These are phyloP conservation scores for Neonectria hederae DNA, from an alignment of 2,329 filamentous ascomycete species.

Conservation along the genomic window DNA sequence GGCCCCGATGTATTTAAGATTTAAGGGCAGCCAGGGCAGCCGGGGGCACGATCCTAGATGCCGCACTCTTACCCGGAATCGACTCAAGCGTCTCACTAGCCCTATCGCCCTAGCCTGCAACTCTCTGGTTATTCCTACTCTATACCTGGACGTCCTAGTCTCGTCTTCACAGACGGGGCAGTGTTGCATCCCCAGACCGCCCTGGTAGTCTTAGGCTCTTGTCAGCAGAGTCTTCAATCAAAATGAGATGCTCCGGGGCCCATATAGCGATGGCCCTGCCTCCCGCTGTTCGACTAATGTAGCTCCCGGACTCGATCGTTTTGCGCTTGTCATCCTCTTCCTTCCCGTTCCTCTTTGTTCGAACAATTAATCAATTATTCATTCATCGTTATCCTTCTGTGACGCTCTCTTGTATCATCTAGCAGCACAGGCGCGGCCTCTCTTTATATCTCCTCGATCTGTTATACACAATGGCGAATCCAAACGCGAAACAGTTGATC, in stretches of 20 bases:
- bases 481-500: conserved; percentile 31
- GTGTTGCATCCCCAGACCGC: not conserved
- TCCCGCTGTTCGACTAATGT: not conserved
- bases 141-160: not conserved
- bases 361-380: not conserved
- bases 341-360: not conserved
- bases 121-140: not conserved
- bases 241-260: not conserved
- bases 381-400: not conserved
- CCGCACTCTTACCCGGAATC: not conserved
- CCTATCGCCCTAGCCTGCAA: not conserved
- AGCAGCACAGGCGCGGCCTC: not conserved
- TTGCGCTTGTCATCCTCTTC: not conserved
- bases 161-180: not conserved
- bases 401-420: not conserved
- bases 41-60: conserved; percentile 12
- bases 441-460: not conserved
- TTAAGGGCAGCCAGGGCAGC: conserved; percentile 15
- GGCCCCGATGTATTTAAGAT: conserved; percentile 15
- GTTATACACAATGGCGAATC: conserved; percentile 30
- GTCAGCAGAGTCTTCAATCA: not conserved
- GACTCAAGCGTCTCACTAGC: not conserved
- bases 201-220: not conserved
- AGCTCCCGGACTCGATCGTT: not conserved
- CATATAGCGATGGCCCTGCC: conserved; percentile 1